Base-by-base conservation (phyloP, 2,329 filamentous ascomycete genomes). In the Aspergillus nomiae region DNA sequence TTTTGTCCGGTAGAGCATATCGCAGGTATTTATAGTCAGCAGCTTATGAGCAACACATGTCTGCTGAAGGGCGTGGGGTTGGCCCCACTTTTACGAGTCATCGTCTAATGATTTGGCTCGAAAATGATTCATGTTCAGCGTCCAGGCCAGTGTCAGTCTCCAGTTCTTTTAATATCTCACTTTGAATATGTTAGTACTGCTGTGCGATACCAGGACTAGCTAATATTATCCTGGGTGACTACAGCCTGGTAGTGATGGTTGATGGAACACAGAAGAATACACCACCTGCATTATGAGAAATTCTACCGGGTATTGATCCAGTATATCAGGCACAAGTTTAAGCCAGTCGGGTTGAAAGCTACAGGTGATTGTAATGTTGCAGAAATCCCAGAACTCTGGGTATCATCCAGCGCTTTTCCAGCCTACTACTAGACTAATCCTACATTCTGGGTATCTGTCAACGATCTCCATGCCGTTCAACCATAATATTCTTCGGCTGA, bases 331-430 rank as follows among this genome's bases (percentile, higher is more conserved):
- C 26, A 64, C 59, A 41, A 67, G 43, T 38, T 62, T 59, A 58
- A 65, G 63, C 65, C 65, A 67, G 28, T 57, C 63, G 0, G 63
- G 53, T 46, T 67, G 65, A 21, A 60, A 65, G 19, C 63, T 57
- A 46, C 64, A 63, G 46, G 59, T 51, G 26, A 65, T 62, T 10
- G 64, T 66, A n/a, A 62, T 60, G 54, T 63, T 65, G 58, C 64
- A 69, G 32, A 67, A 69, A 38, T 67, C 67, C 65, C 64, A 66
- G 54, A 60, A 67, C n/a, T 67, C 63, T 1, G 64, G 63, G 53
- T 57, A 67, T 61, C 61, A 67, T 34, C 65, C 63, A 60, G 67
- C 48, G 19, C 50, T 61, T 51, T 67, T 62, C 65, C 65, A 67
- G 50, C 66, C 62, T 1, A 62, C 14, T 38, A 65, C 21, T 24